Conservation (phyloP, 1,139 yeast species). For the Yueomyces sp. region DNA sequence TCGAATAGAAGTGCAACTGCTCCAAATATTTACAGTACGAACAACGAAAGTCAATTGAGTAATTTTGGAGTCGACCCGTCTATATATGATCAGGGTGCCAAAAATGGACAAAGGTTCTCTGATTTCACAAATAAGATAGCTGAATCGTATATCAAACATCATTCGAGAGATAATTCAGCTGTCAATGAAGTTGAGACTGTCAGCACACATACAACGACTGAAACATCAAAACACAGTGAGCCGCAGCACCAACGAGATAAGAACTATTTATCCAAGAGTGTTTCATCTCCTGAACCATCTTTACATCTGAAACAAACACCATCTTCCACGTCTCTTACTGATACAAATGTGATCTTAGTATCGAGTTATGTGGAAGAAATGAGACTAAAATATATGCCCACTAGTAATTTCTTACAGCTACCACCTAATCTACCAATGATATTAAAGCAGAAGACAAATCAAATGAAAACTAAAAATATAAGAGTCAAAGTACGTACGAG, state of each 20-base stretch:
- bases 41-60: too few species aligned
- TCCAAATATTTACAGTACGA: too few species aligned
- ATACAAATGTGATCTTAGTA: constrained; percentile 13
- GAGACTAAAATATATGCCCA: constrained; percentile 20
- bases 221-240: neutral
- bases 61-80: neutral
- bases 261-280: neutral
- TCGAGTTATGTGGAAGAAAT: constrained; percentile 25
- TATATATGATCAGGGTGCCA: neutral
- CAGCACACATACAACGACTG: neutral
- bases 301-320: neutral
- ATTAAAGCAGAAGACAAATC: constrained; percentile 21
- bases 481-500: constrained; percentile 24
- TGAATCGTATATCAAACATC: neutral
- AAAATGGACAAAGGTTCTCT: neutral
- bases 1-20: too few species aligned
- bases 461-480: constrained; percentile 23
- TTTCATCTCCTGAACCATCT: neutral
- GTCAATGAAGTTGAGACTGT: neutral
- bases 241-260: neutral
- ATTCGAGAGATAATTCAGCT: neutral
- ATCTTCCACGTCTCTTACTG: neutral
- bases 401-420: constrained; percentile 23
- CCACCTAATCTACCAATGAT: constrained; percentile 24
- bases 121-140: neutral